Conservation (phyloP, 2,329 filamentous ascomycete species). For the Clonostachys chloroleuca region DNA sequence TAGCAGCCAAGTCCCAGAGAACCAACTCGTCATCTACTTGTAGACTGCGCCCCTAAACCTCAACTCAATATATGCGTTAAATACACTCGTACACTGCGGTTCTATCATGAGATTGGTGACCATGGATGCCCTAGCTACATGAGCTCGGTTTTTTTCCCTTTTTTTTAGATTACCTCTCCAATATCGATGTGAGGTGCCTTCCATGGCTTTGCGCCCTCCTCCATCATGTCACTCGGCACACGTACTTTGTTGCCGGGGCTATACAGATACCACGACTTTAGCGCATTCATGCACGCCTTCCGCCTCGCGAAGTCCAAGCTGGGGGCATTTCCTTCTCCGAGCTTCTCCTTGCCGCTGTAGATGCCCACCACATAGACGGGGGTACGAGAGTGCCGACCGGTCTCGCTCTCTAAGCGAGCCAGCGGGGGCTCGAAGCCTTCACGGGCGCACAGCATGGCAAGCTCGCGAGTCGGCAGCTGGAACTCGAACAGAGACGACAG, state of each 20-base stretch:
- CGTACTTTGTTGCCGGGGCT: slow-evolving; percentile 64
- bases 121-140: no score
- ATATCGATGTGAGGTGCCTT: slow-evolving; percentile 65
- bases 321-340: slow-evolving; percentile 83
- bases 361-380: slow-evolving; percentile 94
- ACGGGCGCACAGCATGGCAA: slow-evolving; percentile 76
- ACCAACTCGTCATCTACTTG: no score
- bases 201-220: slow-evolving; percentile 57
- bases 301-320: slow-evolving; percentile 74
- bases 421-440: slow-evolving; percentile 88
- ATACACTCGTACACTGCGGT: no score
- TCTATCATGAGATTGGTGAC: no score
- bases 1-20: no score
- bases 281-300: slow-evolving; percentile 75
- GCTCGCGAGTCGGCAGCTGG: slow-evolving; percentile 76
- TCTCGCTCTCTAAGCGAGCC: slow-evolving; percentile 85
- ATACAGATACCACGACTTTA: slow-evolving; percentile 97
- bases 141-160: no score
- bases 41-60: no score
- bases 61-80: no score
- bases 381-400: slow-evolving; percentile 76
- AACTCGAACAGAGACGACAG: slow-evolving; percentile 80
- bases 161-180: slow-evolving; percentile 57
- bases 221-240: slow-evolving; percentile 67
- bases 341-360: slow-evolving; percentile 84